These are phyloP conservation scores for Scleromitrula shiraiana DNA, from an alignment of 2,329 filamentous ascomycete species.

Conservation along the genomic window DNA sequence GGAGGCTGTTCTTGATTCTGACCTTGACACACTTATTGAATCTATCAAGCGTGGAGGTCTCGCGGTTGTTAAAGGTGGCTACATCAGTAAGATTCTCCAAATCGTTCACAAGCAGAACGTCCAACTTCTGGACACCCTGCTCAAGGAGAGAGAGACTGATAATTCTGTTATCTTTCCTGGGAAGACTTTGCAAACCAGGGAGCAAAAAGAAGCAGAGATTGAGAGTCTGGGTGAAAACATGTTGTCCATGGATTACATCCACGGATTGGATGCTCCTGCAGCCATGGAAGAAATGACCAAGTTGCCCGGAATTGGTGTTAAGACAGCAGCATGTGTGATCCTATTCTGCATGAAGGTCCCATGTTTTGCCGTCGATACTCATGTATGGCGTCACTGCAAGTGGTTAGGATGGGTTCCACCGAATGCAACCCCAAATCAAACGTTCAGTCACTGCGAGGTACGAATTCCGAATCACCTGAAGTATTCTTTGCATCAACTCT, in stretches of 20 bases:
- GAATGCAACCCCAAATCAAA: conserved; percentile 38
- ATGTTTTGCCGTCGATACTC: conserved; percentile 51
- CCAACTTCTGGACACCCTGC: conserved; percentile 42
- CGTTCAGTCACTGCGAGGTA: conserved; percentile 46
- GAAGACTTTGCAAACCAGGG: conserved; percentile 32
- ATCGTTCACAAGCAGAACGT: conserved; percentile 63
- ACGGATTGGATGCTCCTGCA: conserved; percentile 36
- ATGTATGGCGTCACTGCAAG: conserved; percentile 44
- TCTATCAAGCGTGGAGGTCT: conserved; percentile 66
- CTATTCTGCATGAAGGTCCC: conserved; percentile 46
- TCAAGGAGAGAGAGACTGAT: conserved; percentile 34
- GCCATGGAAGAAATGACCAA: conserved; percentile 43
- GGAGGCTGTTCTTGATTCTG: conserved; percentile 57
- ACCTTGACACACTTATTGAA: conserved; percentile 53
- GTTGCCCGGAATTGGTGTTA: conserved; percentile 47
- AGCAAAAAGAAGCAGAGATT: conserved; percentile 50
- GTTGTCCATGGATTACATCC: conserved; percentile 48
- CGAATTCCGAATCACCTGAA: conserved; percentile 45
- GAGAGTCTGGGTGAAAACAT: conserved; percentile 47
- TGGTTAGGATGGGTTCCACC: conserved; percentile 49
- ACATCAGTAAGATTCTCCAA: conserved; percentile 67
- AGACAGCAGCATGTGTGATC: conserved; percentile 49
- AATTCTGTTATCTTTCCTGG: conserved; percentile 38
- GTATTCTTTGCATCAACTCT: conserved; percentile 47
- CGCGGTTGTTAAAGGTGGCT: conserved; percentile 59